These are phyloP conservation scores for Gossypium longicalyx DNA, from an alignment of 345 rosid species.

Conservation along the genomic window DNA sequence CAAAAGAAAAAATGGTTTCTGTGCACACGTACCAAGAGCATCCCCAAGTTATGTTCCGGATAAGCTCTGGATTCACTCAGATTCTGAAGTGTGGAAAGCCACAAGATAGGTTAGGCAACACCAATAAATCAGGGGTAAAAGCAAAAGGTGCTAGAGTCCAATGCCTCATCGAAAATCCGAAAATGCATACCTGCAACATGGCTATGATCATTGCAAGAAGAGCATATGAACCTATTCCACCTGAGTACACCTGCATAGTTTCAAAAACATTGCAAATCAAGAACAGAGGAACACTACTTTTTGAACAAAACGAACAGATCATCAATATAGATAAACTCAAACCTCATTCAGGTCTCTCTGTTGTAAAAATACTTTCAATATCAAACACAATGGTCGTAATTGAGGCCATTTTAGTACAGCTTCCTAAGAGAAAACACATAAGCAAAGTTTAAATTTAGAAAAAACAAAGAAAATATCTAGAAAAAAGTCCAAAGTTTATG, in stretches of 20 bases:
- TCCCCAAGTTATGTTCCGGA: slow-evolving; percentile 75
- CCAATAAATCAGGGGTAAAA: background rate
- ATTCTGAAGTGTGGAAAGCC: slow-evolving; percentile 44
- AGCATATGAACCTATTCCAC: slow-evolving; percentile 93
- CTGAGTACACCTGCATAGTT: slow-evolving; percentile 72
- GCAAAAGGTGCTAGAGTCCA: background rate
- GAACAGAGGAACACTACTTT: background rate
- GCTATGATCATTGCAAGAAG: slow-evolving; percentile 86
- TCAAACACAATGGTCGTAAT: slow-evolving; percentile 71
- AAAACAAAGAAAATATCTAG: background rate
- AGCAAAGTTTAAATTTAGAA: background rate
- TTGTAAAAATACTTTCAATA: slow-evolving; percentile 86
- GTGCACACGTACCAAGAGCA: slow-evolving; percentile 61
- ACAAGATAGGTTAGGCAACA: background rate
- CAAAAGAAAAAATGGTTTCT: background rate
- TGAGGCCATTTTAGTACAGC: slow-evolving; percentile 69
- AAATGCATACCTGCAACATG: slow-evolving; percentile 53
- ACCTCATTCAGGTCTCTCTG: slow-evolving; percentile 98
- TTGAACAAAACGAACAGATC: background rate
- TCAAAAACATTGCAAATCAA: slow-evolving; percentile 25
- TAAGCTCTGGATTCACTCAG: slow-evolving; percentile 41
- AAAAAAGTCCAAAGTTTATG: background rate
- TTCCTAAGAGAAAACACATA: slow-evolving; percentile 39
- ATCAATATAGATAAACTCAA: slow-evolving; percentile 12
- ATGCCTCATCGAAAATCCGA: background rate